phyloP scores from a whole-genome alignment of 345 rosid species.

The Gossypium stocksii region DNA sequence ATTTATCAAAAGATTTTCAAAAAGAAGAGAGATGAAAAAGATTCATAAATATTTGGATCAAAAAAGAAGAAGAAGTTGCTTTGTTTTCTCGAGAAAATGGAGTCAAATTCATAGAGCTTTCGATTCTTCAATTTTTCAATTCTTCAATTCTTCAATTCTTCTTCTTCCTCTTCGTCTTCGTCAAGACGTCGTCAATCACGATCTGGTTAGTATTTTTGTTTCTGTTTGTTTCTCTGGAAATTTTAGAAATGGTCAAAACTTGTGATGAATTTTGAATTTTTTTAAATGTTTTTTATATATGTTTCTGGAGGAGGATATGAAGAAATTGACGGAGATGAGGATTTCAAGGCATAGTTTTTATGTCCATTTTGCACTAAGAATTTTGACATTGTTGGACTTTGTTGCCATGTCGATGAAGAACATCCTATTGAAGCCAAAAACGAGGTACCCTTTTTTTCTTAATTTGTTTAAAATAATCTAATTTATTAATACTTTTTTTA shows the following conservation, averaged over 20 bases:
- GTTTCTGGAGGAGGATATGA: slow-evolving; percentile 47
- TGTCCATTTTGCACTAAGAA: slow-evolving; percentile 83
- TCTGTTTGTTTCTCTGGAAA: neutral
- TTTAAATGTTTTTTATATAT: slow-evolving; percentile 30
- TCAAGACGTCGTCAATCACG: slow-evolving; percentile 37
- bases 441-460: slow-evolving; percentile 44
- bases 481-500: neutral
- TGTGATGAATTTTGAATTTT: neutral
- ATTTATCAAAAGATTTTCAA: neutral
- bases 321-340: slow-evolving; percentile 60
- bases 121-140: slow-evolving; percentile 36
- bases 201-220: slow-evolving; percentile 27
- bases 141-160: too few relatives aligned
- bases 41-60: neutral
- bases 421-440: slow-evolving; percentile 75
- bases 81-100: slow-evolving; percentile 18
- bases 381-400: slow-evolving; percentile 79
- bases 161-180: slow-evolving; percentile 31
- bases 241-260: neutral
- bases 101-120: slow-evolving; percentile 42
- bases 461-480: neutral
- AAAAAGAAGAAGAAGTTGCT: neutral
- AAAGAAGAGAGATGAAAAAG: neutral
- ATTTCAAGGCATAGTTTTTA: slow-evolving; percentile 51
- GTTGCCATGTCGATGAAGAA: slow-evolving; percentile 83